Evolutionary conservation across 1,284 basidiomycete species (phyloP).

Genomic region (Austroboletus niveus): DNA sequence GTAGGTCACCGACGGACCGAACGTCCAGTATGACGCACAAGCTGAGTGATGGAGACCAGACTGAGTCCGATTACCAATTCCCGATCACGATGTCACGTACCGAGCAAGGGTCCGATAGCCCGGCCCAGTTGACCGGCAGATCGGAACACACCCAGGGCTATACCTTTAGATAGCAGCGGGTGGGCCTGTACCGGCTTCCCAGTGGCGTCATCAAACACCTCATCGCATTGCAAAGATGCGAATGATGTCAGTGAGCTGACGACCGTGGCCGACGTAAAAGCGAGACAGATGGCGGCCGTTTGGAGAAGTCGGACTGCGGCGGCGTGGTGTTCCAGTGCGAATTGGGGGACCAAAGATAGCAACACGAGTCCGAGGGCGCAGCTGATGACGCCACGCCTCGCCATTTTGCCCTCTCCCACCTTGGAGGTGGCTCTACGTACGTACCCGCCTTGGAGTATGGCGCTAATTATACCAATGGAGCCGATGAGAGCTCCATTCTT

Average conservation of each 20-base stretch:
- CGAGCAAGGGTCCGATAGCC: constrained; percentile 84
- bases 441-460: constrained; percentile 87
- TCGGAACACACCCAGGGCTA: constrained; percentile 80
- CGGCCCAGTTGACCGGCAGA: constrained; percentile 88
- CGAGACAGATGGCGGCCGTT: constrained; percentile 74
- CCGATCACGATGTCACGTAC: constrained; percentile 39
- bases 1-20: constrained; percentile 81
- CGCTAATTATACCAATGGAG: constrained; percentile 84
- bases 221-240: constrained; percentile 85
- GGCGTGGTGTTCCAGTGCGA: constrained; percentile 42
- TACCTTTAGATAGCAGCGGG: constrained; percentile 76
- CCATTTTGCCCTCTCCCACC: constrained; percentile 76
- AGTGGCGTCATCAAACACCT: constrained; percentile 54
- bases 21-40: constrained; percentile 84
- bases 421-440: constrained; percentile 74
- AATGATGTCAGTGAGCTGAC: constrained; percentile 86
- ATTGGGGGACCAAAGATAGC: constrained; percentile 66
- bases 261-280: constrained; percentile 89
- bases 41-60: constrained; percentile 41
- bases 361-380: constrained; percentile 70
- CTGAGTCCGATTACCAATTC: constrained; percentile 1
- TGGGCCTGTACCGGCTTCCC: constrained; percentile 55
- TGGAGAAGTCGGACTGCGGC: constrained; percentile 65
- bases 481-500: constrained; percentile 87
- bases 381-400: constrained; percentile 68